Base-by-base conservation (phyloP, 306 rosid species). In the Citrullus mucosospermus region DNA sequence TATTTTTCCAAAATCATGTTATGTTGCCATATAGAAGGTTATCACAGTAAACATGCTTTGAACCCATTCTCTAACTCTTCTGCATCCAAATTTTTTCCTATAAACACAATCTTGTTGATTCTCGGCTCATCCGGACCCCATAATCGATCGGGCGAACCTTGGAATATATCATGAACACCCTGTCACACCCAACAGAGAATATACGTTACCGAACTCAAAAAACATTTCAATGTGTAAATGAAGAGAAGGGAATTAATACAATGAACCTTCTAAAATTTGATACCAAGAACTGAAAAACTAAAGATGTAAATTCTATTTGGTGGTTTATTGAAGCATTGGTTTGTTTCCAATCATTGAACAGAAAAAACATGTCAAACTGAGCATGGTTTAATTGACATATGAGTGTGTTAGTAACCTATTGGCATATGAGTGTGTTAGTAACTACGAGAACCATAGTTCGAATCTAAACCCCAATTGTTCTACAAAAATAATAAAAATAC, bases 81-180 rank as follows among this genome's bases (percentile, higher is more conserved):
- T 76, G 87, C 84, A 76, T 95, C 93, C 88, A 95, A 83, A 78
- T 95, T 92, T 80, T 89, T 95, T 54, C 99, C 97, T 57, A 92
- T 92, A 82, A 95, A 95, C 44, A 95, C 97, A 63, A 95, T 91
- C 89, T 92, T 95, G 89, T 92, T 95, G 50, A 82, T 78, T 84
- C 97, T 91, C 57, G 89, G 84, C 85, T 95, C 99, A 34, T 91
- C 85, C 25, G 86, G 20, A 9, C 92, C 90, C 98, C 98, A 95
- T 92, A 87, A 72, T 81, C 98, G 91, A 78, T 95, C 98, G 0
- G 98, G 98, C 10, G 97, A 90, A 61, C 98, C 98, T 92, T 92
- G 97, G 86, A 95, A 95, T 81, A 95, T 92, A 86, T 95, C 98
- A 77, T 95, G 98, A 78, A 92, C 98, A 63, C 97, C 98, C 98